Conservation (phyloP, 352 stramenopile species). For the Phytophthora meadii region DNA sequence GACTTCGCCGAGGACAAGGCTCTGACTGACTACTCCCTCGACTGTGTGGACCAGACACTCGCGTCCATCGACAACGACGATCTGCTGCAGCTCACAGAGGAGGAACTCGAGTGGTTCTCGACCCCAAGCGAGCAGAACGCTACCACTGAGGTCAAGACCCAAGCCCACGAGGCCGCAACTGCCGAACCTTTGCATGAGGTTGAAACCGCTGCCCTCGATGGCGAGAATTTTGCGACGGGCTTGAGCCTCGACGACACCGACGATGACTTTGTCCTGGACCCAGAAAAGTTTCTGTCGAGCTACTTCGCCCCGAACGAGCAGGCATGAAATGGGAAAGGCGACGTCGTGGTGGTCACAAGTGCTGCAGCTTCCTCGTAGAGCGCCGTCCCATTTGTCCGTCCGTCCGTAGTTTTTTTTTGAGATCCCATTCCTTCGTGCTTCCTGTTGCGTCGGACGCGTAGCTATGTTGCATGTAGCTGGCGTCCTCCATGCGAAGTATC, state of each 20-base stretch:
- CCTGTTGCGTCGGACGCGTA: constrained; percentile 18
- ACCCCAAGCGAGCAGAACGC: constrained; percentile 35
- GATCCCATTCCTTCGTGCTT: constrained; percentile 13
- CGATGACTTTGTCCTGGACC: constrained; percentile 88
- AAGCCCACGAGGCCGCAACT: constrained; percentile 8
- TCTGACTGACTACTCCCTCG: constrained; percentile 67
- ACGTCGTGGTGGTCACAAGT: constrained; percentile 51
- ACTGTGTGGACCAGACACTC: constrained; percentile 64
- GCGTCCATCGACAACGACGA: constrained; percentile 84
- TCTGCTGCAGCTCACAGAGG: constrained; percentile 79
- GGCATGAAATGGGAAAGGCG: constrained; percentile 34
- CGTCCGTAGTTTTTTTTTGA: constrained; percentile 45
- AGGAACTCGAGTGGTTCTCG: constrained; percentile 88
- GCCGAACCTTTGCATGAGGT: constrained; percentile 34
- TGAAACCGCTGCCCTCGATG: constrained; percentile 29
- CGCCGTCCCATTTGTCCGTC: constrained; percentile 42
- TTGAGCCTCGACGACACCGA: constrained; percentile 67
- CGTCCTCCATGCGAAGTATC: constrained; percentile 28
- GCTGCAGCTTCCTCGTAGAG: constrained; percentile 51
- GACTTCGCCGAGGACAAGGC: constrained; percentile 83
- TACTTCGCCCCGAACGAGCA: constrained; percentile 69
- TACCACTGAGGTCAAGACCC: constrained; percentile 4
- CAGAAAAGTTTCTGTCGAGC: constrained; percentile 87
- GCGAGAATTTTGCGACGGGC: constrained; percentile 42
- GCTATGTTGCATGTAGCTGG: constrained; percentile 20